Evolutionary conservation across 2,329 filamentous ascomycete genomes (phyloP), one percentile per base, ranked within the genome.

Genomic region (Nigrospora osmanthi): DNA sequence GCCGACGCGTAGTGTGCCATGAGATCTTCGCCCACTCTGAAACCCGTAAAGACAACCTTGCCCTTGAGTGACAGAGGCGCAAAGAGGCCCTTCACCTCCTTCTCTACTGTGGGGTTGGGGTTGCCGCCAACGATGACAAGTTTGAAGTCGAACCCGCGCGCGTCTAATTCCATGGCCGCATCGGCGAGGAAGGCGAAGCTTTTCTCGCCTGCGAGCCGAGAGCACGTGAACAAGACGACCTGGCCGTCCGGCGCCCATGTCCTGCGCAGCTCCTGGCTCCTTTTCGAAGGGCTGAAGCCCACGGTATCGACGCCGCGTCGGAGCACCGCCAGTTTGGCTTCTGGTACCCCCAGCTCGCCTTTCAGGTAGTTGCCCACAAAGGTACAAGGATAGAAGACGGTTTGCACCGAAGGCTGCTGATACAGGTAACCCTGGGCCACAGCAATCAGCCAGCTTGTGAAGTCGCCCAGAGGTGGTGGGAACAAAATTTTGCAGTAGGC

Each of bases 401-500:
- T 83, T 52, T 77, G 73, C 44, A 87, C 74, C 0, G 76, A 77
- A 0, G 69, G 50, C 52, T 83, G 75, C 9, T 71, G 71, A 66
- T 85, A 87, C 1, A 87, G 67, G 52, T 79, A 84, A 39, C 81
- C 80, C 60, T 87, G 81, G 1, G 85, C 80, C 2, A 72, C 64
- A 14, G 75, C 72, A 45, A 86, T 77, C 11, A 82, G 67, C 60
- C 74, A 80, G 39, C 81, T 79, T 5, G 80, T 81, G 46, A 83
- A 71, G 11, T 64, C 63, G 53, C 79, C 78, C 15, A 87, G 67
- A 0, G 79, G 80, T 2, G 70, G 65, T 0, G 82, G 80, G 48
- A 87, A 83, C n/a, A 87, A 66, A 42, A 87, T 84, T 40, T 76
- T 72, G 54, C 80, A 82, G 58, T 87, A 87, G 2, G 81, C 81